phyloP scores from a whole-genome alignment of 345 rosid genomes.

The Cardamine resedifolia region DNA sequence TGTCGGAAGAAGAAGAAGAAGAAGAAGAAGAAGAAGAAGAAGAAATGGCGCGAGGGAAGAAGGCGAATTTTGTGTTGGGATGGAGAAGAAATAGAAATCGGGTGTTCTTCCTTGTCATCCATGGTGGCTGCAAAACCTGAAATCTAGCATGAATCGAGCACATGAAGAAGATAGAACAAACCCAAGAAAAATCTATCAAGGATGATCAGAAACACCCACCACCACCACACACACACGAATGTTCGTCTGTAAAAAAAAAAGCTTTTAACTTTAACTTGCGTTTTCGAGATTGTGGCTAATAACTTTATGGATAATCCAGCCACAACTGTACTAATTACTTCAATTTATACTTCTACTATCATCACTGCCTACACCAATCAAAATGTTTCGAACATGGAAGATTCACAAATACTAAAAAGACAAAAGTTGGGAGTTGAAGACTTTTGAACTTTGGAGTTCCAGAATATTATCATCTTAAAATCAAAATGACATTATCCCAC shows the following conservation, averaged over 20 bases:
- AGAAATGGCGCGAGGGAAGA: constrained; percentile 40
- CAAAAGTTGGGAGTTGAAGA: neutral
- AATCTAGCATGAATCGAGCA: constrained; percentile 38
- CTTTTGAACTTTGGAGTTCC: neutral
- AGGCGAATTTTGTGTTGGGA: constrained; percentile 35
- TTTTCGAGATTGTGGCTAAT: constrained; percentile 4
- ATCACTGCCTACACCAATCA: too few species aligned
- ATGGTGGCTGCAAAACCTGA: constrained; percentile 41
- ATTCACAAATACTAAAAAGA: too few species aligned
- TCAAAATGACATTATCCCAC: neutral
- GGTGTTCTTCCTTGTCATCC: constrained; percentile 30
- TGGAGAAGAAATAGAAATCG: constrained; percentile 17
- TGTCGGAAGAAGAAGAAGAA: too few species aligned
- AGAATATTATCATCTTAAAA: neutral
- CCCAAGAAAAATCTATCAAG: neutral
- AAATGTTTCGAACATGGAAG: too few species aligned
- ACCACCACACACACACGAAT: constrained; percentile 31
- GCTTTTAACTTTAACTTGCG: neutral
- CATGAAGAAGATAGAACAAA: constrained; percentile 32
- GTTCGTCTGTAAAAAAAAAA: neutral
- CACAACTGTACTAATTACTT: too few species aligned
- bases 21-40: constrained; percentile 38
- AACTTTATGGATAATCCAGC: too few species aligned
- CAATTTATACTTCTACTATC: too few species aligned
- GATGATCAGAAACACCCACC: constrained; percentile 17